phyloP scores from a whole-genome alignment of 345 rosid genomes.

The Lagerstroemia speciosa region DNA sequence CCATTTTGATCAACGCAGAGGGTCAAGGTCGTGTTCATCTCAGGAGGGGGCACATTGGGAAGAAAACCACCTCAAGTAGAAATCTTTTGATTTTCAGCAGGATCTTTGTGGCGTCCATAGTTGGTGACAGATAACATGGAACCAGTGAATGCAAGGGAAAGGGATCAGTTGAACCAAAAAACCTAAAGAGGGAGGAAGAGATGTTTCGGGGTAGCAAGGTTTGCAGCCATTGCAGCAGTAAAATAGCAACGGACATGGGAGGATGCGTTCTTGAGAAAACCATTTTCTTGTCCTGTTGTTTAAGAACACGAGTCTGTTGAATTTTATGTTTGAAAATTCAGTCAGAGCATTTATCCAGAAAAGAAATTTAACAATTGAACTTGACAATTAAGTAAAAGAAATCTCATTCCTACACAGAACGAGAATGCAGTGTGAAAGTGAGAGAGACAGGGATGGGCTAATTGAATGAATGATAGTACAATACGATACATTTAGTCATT shows the following conservation, averaged over 20 bases:
- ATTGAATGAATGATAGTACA: too few relatives aligned
- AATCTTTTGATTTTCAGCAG: slow-evolving; percentile 12
- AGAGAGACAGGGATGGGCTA: too few relatives aligned
- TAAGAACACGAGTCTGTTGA: too few relatives aligned
- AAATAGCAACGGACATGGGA: slow-evolving; percentile 31
- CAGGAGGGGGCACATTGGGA: slow-evolving; percentile 49
- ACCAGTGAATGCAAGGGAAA: slow-evolving; percentile 8
- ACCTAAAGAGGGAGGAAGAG: slow-evolving; percentile 11
- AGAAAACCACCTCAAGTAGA: slow-evolving; percentile 71
- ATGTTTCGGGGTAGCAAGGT: too few relatives aligned
- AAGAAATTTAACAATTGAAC: not conserved
- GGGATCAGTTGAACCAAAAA: not conserved
- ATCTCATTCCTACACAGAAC: too few relatives aligned
- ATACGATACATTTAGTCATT: too few relatives aligned
- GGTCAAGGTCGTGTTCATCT: slow-evolving; percentile 49
- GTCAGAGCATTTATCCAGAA: too few relatives aligned
- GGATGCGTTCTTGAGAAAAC: slow-evolving; percentile 18
- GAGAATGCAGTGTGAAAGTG: too few relatives aligned
- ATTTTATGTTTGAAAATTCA: too few relatives aligned
- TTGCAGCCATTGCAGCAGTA: too few relatives aligned
- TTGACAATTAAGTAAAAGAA: not conserved
- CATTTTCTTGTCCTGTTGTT: slow-evolving; percentile 17
- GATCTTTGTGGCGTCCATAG: slow-evolving; percentile 19
- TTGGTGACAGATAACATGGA: slow-evolving; percentile 2
- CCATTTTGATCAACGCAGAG: slow-evolving; percentile 74